Evolutionary conservation across 2,329 filamentous ascomycete genomes (phyloP), one percentile per base, ranked within the genome.

Genomic region (Arachnomyces sp.): DNA sequence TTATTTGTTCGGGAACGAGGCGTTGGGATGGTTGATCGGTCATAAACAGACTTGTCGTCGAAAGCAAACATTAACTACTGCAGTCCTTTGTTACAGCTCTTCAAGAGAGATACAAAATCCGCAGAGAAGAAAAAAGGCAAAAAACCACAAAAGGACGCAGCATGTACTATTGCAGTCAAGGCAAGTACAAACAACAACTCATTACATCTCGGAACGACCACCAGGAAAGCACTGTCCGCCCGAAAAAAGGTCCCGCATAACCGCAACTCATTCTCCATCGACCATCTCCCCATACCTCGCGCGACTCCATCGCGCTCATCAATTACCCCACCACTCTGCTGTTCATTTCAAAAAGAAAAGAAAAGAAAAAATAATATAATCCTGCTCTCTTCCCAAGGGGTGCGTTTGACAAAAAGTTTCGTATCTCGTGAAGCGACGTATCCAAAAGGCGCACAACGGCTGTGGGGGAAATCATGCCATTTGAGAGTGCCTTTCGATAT

Each of bases 351-450:
- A 9, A 14, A 41, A 41, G 34, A 30, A 17, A 31, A 20, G 13
- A 41, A 36, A 31, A 38, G 7, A 38, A 14, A 14, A 5, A 38
- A 7, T 9, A 38, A 14, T 34, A 7, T 9, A 38, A 14, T 34
- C 17, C 17, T 28, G 39, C 28, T 41, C 32, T 33, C 33, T 17
- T 17, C 28, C 39, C n/a, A n/a, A 25, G 28, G 37, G 30, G 18
- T 32, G 37, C 29, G 37, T 31, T 39, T 32, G 28, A 36, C 41
- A 34, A 34, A 34, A 39, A 31, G n/a, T 25, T 25, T 39, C 31
- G 34, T 39, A 31, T 35, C 36, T 34, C 36, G 28, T 38, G 36
- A 39, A 40, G 31, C 32, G 16, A 13, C 16, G 32, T 31, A 28
- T 28, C 32, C 34, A 33, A 35, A 25, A 38, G 31, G 16, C 39